A percentile compares a stretch with the other conserved stretches of the same genome.
These are phyloP conservation scores for Exophiala phaeomuriformis DNA, from an alignment of 2,329 filamentous ascomycete genomes.

Conservation along the genomic window DNA sequence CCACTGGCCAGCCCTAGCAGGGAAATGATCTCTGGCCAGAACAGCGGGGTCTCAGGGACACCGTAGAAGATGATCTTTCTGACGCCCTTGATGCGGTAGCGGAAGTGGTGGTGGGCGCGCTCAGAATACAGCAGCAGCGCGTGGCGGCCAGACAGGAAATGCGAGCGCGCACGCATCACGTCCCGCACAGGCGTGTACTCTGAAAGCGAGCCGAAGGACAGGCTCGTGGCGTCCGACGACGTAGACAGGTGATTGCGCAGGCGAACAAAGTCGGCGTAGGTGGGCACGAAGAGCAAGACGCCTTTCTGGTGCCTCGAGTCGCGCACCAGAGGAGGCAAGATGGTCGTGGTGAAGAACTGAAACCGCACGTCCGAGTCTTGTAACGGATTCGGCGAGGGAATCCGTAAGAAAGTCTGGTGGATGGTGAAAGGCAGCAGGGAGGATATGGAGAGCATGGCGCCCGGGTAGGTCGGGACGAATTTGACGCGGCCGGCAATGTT, in stretches of 20 bases:
- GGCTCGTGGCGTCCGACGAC: conserved; percentile 48
- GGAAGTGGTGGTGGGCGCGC: conserved; percentile 90
- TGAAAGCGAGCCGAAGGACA: conserved; percentile 73
- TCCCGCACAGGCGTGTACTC: conserved; percentile 79
- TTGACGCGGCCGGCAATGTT: conserved; percentile 77
- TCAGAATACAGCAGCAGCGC: conserved; percentile 84
- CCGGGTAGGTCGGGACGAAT: conserved; percentile 60
- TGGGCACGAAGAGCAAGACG: conserved; percentile 81
- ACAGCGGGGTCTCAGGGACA: conserved; percentile 72
- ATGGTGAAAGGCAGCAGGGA: conserved; percentile 49
- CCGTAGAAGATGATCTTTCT: conserved; percentile 82
- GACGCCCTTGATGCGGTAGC: conserved; percentile 76
- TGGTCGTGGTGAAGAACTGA: conserved; percentile 76
- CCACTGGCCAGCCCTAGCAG: conserved; percentile 43
- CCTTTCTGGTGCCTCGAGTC: conserved; percentile 60
- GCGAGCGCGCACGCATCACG: conserved; percentile 73
- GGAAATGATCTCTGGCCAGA: conserved; percentile 40
- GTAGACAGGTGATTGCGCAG: conserved; percentile 87
- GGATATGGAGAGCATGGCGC: conserved; percentile 65
- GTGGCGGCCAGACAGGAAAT: conserved; percentile 78
- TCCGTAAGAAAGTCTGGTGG: conserved; percentile 84
- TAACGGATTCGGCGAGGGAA: conserved; percentile 62
- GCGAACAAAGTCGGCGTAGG: conserved; percentile 90
- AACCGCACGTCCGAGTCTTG: conserved; percentile 83
- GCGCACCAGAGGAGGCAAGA: conserved; percentile 68